Evolutionary conservation across 2,329 filamentous ascomycete species (phyloP).

Genomic region (Helotiales sp.): DNA sequence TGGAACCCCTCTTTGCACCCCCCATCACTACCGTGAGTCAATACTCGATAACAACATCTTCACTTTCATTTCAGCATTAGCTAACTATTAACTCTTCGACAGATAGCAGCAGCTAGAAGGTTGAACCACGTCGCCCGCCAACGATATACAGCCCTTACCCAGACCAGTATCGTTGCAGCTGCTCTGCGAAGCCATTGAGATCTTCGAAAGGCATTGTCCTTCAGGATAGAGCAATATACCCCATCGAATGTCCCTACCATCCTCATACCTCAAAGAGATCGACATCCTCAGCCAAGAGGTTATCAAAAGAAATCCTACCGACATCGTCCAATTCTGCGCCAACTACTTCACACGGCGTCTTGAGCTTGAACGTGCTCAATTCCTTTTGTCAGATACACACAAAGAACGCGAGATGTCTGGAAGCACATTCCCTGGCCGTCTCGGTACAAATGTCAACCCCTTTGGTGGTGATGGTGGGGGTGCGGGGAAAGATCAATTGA

Average conservation of each 20-base stretch:
- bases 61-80: background rate
- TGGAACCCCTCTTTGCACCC: background rate
- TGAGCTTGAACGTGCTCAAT: slow-evolving; percentile 65
- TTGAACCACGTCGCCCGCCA: background rate
- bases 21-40: background rate
- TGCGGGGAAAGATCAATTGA: slow-evolving; percentile 38
- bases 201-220: slow-evolving; percentile 1
- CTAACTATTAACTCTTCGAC: background rate
- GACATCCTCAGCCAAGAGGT: slow-evolving; percentile 66
- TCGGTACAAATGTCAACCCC: slow-evolving; percentile 71
- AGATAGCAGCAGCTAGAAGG: background rate
- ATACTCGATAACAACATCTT: background rate
- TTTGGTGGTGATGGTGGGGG: slow-evolving; percentile 61
- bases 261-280: slow-evolving; percentile 65
- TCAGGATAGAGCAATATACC: background rate
- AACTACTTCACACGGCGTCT: slow-evolving; percentile 71
- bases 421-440: slow-evolving; percentile 76
- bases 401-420: slow-evolving; percentile 64
- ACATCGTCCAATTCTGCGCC: slow-evolving; percentile 73
- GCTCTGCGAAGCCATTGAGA: background rate
- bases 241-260: slow-evolving; percentile 53
- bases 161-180: background rate
- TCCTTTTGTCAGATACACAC: slow-evolving; percentile 54
- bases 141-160: background rate
- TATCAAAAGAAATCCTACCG: slow-evolving; percentile 60